These are phyloP conservation scores for Turritis glabra DNA, from an alignment of 345 rosid genomes.

Conservation along the genomic window DNA sequence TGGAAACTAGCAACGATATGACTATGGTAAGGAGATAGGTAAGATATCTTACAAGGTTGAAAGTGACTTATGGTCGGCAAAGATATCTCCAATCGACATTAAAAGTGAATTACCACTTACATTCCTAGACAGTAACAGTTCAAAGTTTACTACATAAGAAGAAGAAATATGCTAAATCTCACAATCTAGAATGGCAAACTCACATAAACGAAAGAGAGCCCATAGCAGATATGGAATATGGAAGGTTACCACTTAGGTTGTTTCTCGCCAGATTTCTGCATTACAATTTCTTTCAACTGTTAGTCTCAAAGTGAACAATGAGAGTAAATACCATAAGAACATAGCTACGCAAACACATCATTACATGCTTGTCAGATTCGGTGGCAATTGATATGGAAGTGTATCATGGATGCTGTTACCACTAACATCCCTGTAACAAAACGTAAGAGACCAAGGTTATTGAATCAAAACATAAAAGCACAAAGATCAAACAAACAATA, in stretches of 20 bases:
- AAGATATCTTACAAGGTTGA: slow-evolving; percentile 64
- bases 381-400: slow-evolving; percentile 93
- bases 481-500: slow-evolving; percentile 19
- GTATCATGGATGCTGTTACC: slow-evolving; percentile 78
- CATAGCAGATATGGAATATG: slow-evolving; percentile 84
- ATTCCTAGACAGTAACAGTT: slow-evolving; percentile 41
- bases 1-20: not conserved
- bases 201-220: slow-evolving; percentile 71
- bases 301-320: not conserved
- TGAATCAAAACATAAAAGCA: slow-evolving; percentile 18
- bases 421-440: slow-evolving; percentile 72
- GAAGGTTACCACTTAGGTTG: slow-evolving; percentile 86
- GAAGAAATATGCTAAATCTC: not conserved
- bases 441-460: not conserved
- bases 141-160: not conserved
- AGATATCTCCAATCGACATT: slow-evolving; percentile 67
- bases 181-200: slow-evolving; percentile 43
- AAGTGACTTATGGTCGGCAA: slow-evolving; percentile 57
- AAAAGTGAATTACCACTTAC: slow-evolving; percentile 78
- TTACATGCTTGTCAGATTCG: slow-evolving; percentile 96
- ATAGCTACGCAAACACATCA: slow-evolving; percentile 22
- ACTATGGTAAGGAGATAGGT: not conserved
- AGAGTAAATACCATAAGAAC: not conserved
- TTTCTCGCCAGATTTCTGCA: slow-evolving; percentile 90
- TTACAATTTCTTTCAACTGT: slow-evolving; percentile 13